Evolutionary conservation across 805 yeast species (phyloP).

Genomic region (Cyberlindnera saturnus): DNA sequence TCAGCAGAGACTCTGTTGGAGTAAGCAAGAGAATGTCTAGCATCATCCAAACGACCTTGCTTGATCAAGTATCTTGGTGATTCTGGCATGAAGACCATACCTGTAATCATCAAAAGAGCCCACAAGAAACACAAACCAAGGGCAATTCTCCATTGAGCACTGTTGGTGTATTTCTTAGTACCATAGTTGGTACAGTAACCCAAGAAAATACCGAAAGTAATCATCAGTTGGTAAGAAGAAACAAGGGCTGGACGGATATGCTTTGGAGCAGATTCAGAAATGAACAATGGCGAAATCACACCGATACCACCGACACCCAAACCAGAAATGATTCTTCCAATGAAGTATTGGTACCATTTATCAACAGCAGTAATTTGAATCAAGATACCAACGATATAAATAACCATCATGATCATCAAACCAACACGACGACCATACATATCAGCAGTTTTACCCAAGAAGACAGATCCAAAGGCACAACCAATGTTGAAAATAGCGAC

Average conservation of each 20-base stretch:
- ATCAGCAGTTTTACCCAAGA: slow-evolving; percentile 55
- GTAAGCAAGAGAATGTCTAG: slow-evolving; percentile 50
- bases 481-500: slow-evolving; percentile 66
- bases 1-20: slow-evolving; percentile 52
- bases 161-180: slow-evolving; percentile 51
- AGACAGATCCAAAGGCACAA: slow-evolving; percentile 68
- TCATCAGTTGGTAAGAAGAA: slow-evolving; percentile 62
- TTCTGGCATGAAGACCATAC: slow-evolving; percentile 56
- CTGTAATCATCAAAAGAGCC: slow-evolving; percentile 33
- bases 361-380: slow-evolving; percentile 51
- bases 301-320: slow-evolving; percentile 74
- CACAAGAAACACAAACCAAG: slow-evolving; percentile 50
- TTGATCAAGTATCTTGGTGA: slow-evolving; percentile 64
- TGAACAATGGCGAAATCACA: slow-evolving; percentile 69
- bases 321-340: slow-evolving; percentile 69
- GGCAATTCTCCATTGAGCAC: slow-evolving; percentile 75
- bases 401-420: slow-evolving; percentile 52
- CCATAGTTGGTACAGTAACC: slow-evolving; percentile 74
- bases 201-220: slow-evolving; percentile 66
- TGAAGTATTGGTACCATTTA: slow-evolving; percentile 65
- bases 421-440: slow-evolving; percentile 61
- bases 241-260: slow-evolving; percentile 67
- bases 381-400: slow-evolving; percentile 61
- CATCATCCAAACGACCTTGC: slow-evolving; percentile 51
- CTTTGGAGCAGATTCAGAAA: slow-evolving; percentile 67